Conservation (phyloP, 2,329 filamentous ascomycete genomes). For the Penicillium sp. region DNA sequence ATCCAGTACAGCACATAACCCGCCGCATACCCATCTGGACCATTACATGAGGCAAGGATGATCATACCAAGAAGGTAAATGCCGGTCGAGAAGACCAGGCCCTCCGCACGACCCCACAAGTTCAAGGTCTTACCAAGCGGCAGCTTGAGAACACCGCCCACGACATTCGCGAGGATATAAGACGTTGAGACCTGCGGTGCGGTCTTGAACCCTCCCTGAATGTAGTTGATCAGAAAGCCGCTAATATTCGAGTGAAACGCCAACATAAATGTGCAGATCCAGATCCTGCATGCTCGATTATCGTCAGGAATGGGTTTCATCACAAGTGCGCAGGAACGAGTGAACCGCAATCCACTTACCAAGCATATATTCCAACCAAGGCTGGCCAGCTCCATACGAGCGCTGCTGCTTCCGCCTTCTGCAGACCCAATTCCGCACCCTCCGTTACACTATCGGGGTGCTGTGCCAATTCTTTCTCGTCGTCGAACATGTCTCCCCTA, state of each 20-base stretch:
- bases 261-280: constrained; percentile 47
- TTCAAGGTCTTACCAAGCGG: constrained; percentile 62
- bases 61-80: constrained; percentile 52
- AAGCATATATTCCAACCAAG: constrained; percentile 33
- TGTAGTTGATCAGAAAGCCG: constrained; percentile 46
- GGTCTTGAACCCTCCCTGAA: constrained; percentile 51
- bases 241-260: constrained; percentile 44
- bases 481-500: constrained; percentile 13
- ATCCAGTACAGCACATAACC: constrained; percentile 62
- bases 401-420: constrained; percentile 43
- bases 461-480: constrained; percentile 16
- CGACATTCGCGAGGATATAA: constrained; percentile 54
- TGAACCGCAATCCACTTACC: constrained; percentile 20
- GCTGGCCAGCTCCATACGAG: constrained; percentile 41
- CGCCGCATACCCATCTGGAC: constrained; percentile 61
- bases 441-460: constrained; percentile 18
- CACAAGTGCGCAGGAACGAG: too few relatives aligned
- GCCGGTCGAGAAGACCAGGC: constrained; percentile 51
- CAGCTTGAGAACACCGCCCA: constrained; percentile 59
- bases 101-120: constrained; percentile 61
- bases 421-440: constrained; percentile 17
- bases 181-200: constrained; percentile 53
- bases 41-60: constrained; percentile 61
- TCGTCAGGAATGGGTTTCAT: background rate
- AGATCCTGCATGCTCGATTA: constrained; percentile 36